Evolutionary conservation across 495 filamentous ascomycete species (phyloP).

Genomic region (Poronia punctata): DNA sequence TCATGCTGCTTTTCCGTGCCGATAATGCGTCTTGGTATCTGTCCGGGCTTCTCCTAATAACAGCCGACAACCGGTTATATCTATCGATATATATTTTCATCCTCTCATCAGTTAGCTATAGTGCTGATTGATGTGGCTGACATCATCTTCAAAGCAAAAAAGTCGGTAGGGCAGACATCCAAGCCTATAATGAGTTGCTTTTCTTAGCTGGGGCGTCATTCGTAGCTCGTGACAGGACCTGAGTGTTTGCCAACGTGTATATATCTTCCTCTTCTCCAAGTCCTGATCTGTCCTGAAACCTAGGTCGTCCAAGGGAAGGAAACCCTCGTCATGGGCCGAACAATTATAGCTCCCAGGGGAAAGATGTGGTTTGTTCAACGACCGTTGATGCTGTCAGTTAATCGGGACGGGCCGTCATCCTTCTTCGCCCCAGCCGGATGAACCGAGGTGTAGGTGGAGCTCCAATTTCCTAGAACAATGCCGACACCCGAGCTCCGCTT

Average conservation of each 20-base stretch:
- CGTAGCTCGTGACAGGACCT: conserved; percentile 4
- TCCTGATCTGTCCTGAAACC: no score
- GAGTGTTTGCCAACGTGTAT: conserved; percentile 2
- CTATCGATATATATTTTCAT: conserved; percentile 1
- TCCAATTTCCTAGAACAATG: conserved; percentile 25
- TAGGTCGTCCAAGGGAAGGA: no score
- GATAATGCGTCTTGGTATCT: conserved; percentile 11
- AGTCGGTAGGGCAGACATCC: conserved; percentile 4
- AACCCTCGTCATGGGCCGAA: background rate
- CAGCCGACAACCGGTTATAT: conserved; percentile 2
- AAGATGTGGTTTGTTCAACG: no score
- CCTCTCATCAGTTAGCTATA: conserved; percentile 2
- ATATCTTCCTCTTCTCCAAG: background rate
- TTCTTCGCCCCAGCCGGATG: conserved; percentile 25
- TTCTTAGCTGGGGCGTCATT: conserved; percentile 3
- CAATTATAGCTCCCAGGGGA: background rate
- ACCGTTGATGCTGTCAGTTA: conserved; percentile 22
- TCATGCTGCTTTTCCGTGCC: conserved; percentile 12
- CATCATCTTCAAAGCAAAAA: conserved; percentile 4
- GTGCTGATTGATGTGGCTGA: background rate
- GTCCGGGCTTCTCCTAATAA: conserved; percentile 6
- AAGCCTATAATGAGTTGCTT: conserved; percentile 5
- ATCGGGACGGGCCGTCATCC: conserved; percentile 18
- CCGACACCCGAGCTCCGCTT: conserved; percentile 36
- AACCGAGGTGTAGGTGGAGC: conserved; percentile 33